Evolutionary conservation across 2,329 filamentous ascomycete species (phyloP), one percentile per base, ranked within the genome.

Genomic region (Neofusicoccum sp.): DNA sequence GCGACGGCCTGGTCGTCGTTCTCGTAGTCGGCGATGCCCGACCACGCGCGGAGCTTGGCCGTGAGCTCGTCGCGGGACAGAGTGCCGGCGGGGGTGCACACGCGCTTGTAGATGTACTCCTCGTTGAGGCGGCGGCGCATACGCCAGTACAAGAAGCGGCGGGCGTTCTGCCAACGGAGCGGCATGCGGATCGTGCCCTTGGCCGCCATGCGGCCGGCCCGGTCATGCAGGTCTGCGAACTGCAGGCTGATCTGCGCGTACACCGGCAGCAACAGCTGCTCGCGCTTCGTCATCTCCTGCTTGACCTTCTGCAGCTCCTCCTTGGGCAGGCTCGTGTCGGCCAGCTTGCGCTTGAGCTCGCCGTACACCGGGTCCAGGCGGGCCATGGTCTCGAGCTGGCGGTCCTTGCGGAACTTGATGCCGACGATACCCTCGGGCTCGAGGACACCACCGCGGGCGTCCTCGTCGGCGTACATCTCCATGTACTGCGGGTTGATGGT

Each of bases 131-230:
- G 87, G 74, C 95, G 90, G 77, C 96, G 93, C 64, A 97, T 88
- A 78, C 95, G 93, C 95, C 96, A 99, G 89, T 98, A 99, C 84
- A 99, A 98, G 90, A 95, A 98, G 73, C 93, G 89, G 66, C 95
- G 89, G 8, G 93, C 88, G 69, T 96, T 89, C 74, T 86, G 83
- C 95, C 93, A 98, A 71, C 89, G 85, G 41, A 99, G 84, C 11
- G 87, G 80, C 69, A 90, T 85, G 65, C 95, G 91, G 70, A 99
- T 96, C 61, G 89, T 88, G 64, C 92, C 89, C 87, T 99, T 99
- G 77, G 95, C 95, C 81, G 96, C 86, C 95, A 99, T 99, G 78
- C 95, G 91, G 62, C 93, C 95, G 44, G 95, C 89, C 48, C 95
- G 93, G 77, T 99, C 95, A 81, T 99, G 95, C 53, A 99, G 84